Conservation (phyloP, 108 stramenopile species). For the Aurantiochytrium sp. region DNA sequence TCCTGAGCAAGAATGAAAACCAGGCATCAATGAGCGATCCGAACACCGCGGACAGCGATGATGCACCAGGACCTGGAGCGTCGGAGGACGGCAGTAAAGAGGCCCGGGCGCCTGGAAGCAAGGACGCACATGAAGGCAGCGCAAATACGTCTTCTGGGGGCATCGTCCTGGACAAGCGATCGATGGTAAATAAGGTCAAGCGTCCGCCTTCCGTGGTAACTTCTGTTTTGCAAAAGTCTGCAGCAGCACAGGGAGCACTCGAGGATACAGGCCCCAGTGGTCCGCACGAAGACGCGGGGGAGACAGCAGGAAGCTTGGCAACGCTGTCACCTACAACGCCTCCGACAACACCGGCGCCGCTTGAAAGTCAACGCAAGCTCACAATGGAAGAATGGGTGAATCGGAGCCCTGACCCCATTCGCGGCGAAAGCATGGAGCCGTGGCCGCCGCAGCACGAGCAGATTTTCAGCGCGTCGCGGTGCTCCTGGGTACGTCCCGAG, state of each 20-base stretch:
- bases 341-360: neutral
- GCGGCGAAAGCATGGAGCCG: neutral
- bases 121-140: no score
- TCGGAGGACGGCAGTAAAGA: no score
- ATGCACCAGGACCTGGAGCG: no score
- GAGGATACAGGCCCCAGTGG: no score
- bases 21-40: no score
- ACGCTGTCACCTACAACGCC: neutral
- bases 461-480: neutral
- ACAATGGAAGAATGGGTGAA: conserved; percentile 8
- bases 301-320: neutral
- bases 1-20: no score
- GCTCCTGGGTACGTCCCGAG: neutral
- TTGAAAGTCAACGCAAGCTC: neutral
- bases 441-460: conserved; percentile 3
- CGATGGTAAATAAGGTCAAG: neutral
- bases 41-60: no score
- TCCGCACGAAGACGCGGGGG: neutral
- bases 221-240: neutral
- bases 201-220: neutral
- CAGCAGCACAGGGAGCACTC: neutral
- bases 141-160: neutral
- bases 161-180: neutral
- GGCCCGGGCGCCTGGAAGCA: no score
- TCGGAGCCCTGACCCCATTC: neutral